A percentile compares a stretch with the other conserved stretches of the same genome.
Conservation (phyloP, 2,329 filamentous ascomycete species). For the Fusarium lyarnte region DNA sequence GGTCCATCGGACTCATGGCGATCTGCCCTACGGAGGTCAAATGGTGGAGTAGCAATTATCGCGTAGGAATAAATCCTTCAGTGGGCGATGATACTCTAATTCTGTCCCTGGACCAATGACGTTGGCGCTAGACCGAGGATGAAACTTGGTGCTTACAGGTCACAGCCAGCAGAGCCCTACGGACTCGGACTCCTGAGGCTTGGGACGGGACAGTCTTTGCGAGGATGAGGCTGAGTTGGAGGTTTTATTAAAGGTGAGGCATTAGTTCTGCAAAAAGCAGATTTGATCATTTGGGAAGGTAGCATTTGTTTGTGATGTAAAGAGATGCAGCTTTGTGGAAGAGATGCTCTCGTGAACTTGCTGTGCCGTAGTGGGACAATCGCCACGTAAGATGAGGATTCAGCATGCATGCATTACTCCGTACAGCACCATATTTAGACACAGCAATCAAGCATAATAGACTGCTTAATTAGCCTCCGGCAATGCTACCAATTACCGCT, state of each 20-base stretch:
- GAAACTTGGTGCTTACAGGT: constrained; percentile 19
- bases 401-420: neutral
- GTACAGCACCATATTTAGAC: neutral
- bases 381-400: neutral
- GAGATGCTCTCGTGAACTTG: neutral
- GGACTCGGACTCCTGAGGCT: constrained; percentile 8
- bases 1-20: constrained; percentile 8
- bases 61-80: neutral
- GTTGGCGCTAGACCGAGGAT: fast-evolving
- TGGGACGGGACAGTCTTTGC: neutral
- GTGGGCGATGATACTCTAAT: neutral
- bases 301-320: fast-evolving
- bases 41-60: neutral
- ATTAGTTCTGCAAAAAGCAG: fast-evolving
- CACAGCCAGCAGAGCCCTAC: constrained; percentile 12
- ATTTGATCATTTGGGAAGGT: neutral
- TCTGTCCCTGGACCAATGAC: neutral
- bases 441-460: neutral
- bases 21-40: constrained; percentile 4
- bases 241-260: fast-evolving
- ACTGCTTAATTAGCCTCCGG: neutral
- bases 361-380: neutral
- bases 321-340: neutral
- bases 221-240: neutral
- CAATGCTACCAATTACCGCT: neutral